Evolutionary conservation across 306 rosid genomes (phyloP).

Genomic region (Corylus americana): DNA sequence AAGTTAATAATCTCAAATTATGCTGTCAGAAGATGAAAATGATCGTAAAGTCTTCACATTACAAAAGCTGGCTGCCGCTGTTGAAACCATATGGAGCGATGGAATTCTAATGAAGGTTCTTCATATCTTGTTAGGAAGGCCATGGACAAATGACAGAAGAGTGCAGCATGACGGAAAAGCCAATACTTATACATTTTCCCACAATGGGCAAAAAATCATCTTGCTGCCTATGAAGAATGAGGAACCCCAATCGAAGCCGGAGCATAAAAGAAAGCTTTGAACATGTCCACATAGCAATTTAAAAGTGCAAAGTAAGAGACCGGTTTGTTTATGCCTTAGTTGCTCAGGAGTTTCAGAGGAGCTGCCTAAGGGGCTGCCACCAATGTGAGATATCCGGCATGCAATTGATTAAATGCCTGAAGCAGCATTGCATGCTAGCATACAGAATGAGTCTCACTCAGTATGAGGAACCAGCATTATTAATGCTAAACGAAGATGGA

Average conservation of each 20-base stretch:
- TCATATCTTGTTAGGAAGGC: too few relatives aligned
- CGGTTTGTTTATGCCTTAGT: neutral
- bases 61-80: too few relatives aligned
- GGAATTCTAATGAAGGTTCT: too few relatives aligned
- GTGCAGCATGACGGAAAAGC: neutral
- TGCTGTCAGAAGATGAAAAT: too few relatives aligned
- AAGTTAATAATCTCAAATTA: too few relatives aligned
- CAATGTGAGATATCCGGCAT: neutral
- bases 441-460: neutral
- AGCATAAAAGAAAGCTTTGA: neutral
- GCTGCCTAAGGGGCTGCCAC: neutral
- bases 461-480: neutral
- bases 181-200: neutral
- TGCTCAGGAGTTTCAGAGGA: neutral
- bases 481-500: too few relatives aligned
- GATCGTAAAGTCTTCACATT: too few relatives aligned
- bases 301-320: neutral
- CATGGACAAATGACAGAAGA: neutral
- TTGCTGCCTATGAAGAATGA: neutral
- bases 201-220: neutral
- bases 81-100: too few relatives aligned
- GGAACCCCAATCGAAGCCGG: neutral
- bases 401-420: neutral
- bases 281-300: neutral
- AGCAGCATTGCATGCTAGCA: neutral